Conservation (phyloP, 2,329 filamentous ascomycete species). For the Pseudocercospora musae region DNA sequence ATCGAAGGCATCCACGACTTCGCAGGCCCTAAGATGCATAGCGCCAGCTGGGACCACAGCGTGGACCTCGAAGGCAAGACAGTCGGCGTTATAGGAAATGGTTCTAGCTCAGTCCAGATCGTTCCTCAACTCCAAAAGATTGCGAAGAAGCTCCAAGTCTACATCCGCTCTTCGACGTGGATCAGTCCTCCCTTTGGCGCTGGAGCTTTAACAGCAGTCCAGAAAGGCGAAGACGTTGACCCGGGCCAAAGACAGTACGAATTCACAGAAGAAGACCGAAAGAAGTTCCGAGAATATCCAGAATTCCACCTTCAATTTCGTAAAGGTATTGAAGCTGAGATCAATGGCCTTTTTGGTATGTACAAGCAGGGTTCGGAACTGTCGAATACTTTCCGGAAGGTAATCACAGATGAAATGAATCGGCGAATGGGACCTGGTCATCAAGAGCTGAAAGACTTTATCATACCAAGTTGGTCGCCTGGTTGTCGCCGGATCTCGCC, state of each 20-base stretch:
- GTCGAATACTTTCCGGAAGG: conserved; percentile 42
- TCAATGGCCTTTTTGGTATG: conserved; percentile 49
- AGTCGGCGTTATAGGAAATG: conserved; percentile 39
- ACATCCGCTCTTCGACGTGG: conserved; percentile 4
- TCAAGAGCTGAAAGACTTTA: conserved; percentile 39
- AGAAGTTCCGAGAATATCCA: conserved; percentile 39
- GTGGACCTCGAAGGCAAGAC: conserved; percentile 33
- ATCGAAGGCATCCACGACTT: conserved; percentile 40
- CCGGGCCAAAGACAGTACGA: conserved; percentile 39
- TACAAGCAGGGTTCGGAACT: conserved; percentile 43
- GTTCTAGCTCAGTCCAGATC: conserved; percentile 40
- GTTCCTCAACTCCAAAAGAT: conserved; percentile 36
- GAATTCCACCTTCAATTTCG: conserved; percentile 45
- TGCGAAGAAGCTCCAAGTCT: not conserved
- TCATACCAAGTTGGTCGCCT: conserved; percentile 42
- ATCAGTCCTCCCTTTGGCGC: conserved; percentile 1
- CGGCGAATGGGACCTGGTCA: conserved; percentile 39
- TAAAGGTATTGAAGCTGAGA: conserved; percentile 46
- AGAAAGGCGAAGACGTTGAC: conserved; percentile 23
- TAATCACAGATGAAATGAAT: conserved; percentile 40
- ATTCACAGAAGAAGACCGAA: conserved; percentile 42
- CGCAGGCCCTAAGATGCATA: conserved; percentile 40
- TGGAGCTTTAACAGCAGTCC: conserved; percentile 24
- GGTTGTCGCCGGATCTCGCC: conserved; percentile 18
- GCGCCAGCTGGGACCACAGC: conserved; percentile 38